Evolutionary conservation across 1,284 basidiomycete genomes (phyloP).

Genomic region (Cystobasidiaceae sp.): DNA sequence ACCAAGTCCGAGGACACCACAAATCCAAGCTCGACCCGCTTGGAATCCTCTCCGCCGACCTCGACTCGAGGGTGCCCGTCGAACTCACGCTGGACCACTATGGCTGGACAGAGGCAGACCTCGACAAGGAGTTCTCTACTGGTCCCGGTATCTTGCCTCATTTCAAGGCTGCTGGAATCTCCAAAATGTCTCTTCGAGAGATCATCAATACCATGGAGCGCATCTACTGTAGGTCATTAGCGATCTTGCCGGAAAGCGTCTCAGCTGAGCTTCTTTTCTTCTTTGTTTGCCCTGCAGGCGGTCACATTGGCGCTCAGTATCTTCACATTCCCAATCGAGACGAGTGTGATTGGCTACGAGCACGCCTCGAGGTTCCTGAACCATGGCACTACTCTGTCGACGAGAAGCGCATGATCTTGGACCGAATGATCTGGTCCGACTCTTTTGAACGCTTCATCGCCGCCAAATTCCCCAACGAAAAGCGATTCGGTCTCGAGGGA

Average conservation of each 20-base stretch:
- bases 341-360: conserved; percentile 98
- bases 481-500: conserved; percentile 98
- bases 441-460: conserved; percentile 98
- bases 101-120: conserved; percentile 87
- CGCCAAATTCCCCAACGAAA: conserved; percentile 98
- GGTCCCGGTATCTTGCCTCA: conserved; percentile 94
- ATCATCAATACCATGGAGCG: conserved; percentile 88
- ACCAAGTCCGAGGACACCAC: conserved; percentile 97
- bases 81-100: conserved; percentile 89
- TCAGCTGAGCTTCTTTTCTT: not conserved
- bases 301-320: conserved; percentile 93
- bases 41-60: conserved; percentile 82
- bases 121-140: conserved; percentile 89
- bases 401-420: conserved; percentile 98
- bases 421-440: conserved; percentile 99
- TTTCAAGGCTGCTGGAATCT: conserved; percentile 76
- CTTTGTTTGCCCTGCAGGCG: conserved; percentile 55
- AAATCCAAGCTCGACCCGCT: conserved; percentile 93
- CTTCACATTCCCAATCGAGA: conserved; percentile 98
- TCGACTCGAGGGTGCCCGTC: conserved; percentile 67
- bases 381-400: conserved; percentile 98
- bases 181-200: conserved; percentile 82
- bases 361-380: conserved; percentile 89
- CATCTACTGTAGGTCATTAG: conserved; percentile 74
- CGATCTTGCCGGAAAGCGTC: not conserved